A percentile compares a stretch with the other conserved stretches of the same genome.
These are phyloP conservation scores for Linnemannia schmuckeri DNA, from an alignment of 192 early-diverging fungal genomes.

Conservation along the genomic window DNA sequence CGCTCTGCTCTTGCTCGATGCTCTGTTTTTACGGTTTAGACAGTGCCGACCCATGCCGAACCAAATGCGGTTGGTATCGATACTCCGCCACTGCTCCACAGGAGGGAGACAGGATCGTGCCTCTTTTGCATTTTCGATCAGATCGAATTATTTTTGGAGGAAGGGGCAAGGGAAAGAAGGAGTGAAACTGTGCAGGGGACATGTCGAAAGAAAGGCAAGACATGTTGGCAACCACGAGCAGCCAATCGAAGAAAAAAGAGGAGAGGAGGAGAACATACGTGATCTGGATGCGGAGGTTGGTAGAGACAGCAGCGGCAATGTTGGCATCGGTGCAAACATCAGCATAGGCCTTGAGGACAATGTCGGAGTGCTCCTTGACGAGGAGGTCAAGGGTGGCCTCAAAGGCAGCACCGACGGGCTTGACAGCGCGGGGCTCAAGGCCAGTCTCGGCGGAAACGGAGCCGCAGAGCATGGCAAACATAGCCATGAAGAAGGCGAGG, in stretches of 20 bases:
- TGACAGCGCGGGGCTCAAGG: conserved; percentile 11
- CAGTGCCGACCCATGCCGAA: not conserved
- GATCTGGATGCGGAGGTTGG: conserved; percentile 25
- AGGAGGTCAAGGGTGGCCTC: conserved; percentile 26
- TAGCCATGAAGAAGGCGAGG: conserved; percentile 28
- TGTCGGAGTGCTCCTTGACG: conserved; percentile 29
- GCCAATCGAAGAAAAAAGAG: not conserved
- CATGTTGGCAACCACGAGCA: not conserved
- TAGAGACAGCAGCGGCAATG: not conserved
- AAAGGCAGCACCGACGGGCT: conserved; percentile 10
- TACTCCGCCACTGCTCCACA: conserved; percentile 7
- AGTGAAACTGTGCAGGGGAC: not conserved
- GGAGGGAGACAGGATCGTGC: not conserved
- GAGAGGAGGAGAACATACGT: conserved; percentile 12
- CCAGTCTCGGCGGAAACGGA: conserved; percentile 18
- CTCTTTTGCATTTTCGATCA: not conserved
- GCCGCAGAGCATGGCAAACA: conserved; percentile 41
- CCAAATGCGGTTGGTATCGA: not conserved
- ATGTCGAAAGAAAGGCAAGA: not conserved
- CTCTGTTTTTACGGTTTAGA: not conserved
- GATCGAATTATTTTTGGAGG: not conserved
- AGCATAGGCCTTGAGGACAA: conserved; percentile 34
- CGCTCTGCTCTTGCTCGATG: not conserved
- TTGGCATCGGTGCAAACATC: conserved; percentile 34
- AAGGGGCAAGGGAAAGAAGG: too few species aligned